Percentiles rank a stretch among this genome's conserved stretches.
Conservation (phyloP, 2,329 filamentous ascomycete genomes). For the Epichloe gansuensis region DNA sequence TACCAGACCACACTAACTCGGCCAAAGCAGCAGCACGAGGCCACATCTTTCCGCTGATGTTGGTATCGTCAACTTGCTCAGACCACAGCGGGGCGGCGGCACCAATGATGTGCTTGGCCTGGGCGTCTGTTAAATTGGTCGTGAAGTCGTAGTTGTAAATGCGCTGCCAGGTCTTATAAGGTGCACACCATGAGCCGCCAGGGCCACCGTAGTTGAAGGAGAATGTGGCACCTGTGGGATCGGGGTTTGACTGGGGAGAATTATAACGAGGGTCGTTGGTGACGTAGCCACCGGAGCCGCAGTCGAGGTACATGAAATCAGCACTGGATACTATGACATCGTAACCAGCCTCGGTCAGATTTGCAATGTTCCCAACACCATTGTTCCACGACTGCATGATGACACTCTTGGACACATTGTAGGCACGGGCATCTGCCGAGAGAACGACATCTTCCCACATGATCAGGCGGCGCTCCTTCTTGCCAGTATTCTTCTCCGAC, state of each 20-base stretch:
- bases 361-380: slow-evolving; percentile 37
- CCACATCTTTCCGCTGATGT: slow-evolving; percentile 40
- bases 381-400: slow-evolving; percentile 45
- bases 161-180: slow-evolving; percentile 48
- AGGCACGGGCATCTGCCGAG: slow-evolving; percentile 28
- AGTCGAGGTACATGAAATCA: slow-evolving; percentile 46
- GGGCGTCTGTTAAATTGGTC: slow-evolving; percentile 29
- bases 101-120: slow-evolving; percentile 38
- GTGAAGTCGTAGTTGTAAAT: slow-evolving; percentile 49
- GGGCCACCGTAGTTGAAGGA: slow-evolving; percentile 43
- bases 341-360: slow-evolving; percentile 36
- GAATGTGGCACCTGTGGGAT: slow-evolving; percentile 19
- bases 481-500: slow-evolving; percentile 10
- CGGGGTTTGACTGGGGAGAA: slow-evolving; percentile 35
- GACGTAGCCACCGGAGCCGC: slow-evolving; percentile 40
- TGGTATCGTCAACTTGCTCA: slow-evolving; percentile 42
- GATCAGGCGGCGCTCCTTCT: slow-evolving; percentile 36
- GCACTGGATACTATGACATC: slow-evolving; percentile 43
- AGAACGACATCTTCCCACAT: slow-evolving; percentile 46
- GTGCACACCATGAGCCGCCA: slow-evolving; percentile 45
- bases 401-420: slow-evolving; percentile 35
- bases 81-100: slow-evolving; percentile 39
- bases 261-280: slow-evolving; percentile 45
- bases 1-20: slow-evolving; percentile 44
- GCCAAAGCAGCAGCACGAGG: slow-evolving; percentile 43